Base-by-base conservation (phyloP, 192 early-diverging fungal species). In the Rhizoclosmatium globosum region DNA sequence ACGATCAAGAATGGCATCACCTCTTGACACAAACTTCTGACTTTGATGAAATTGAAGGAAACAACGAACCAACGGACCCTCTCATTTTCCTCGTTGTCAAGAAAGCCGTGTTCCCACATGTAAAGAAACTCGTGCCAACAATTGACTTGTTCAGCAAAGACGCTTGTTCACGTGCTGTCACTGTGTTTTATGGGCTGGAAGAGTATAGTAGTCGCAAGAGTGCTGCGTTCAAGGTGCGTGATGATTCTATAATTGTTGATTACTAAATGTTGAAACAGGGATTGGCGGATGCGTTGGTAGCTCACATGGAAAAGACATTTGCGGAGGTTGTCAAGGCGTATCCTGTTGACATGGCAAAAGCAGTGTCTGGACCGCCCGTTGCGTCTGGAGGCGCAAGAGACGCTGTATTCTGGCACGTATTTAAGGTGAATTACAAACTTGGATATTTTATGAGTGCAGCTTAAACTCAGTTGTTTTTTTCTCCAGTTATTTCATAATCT, bases 71-170 rank as follows among this genome's bases (percentile, higher is more conserved):
- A 1, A 41, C 47, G 6, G 64, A 64, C 17, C 64, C 77, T 1
- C 31, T 78, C 11, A 59, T 78, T 0, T 46, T 7, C 44, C 0
- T 68, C 15, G 77, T 71, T 47, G 67, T 78, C 57, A 68, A 67
- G 44, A 78, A 78, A 47, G 47, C 67, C 4, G 57, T 78, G 15
- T 60, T 78, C 64, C 67, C 77, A n/a, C 77, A 71, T 42, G 77
- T 78, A 43, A 56, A 62, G 68, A 58, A 45, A 31, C 56, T 78
- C 50, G 4, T 78, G 3, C 62, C 31, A 4, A 60, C 68, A 15
- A 41, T 78, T 0, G 77, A 78, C 58, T 59, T 78, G 19, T 70
- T 70, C 41, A 53, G 31, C 19, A 6, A 4, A 6, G 48, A 43
- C 1, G 44, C 45, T 21, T 13, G 41, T 7, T 4, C 47, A 21